Percentiles rank a stretch among this genome's conserved stretches.
Conservation (phyloP, 805 yeast species). For the Zygotorulaspora sp. region DNA sequence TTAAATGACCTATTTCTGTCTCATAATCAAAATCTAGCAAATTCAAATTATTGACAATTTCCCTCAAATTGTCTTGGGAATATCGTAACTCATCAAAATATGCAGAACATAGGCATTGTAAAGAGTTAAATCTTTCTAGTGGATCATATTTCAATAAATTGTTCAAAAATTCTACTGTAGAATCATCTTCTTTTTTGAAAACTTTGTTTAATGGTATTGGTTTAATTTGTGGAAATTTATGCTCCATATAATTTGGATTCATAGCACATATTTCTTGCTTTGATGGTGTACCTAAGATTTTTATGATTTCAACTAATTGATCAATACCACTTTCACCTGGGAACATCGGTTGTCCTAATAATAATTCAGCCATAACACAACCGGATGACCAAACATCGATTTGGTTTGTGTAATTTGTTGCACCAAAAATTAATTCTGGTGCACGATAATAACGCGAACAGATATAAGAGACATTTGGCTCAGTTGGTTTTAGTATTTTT, state of each 20-base stretch:
- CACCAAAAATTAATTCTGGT: conserved; percentile 96
- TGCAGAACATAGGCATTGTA: conserved; percentile 32
- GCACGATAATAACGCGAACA: conserved; percentile 97
- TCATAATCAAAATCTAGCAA: conserved; percentile 29
- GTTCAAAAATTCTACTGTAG: conserved; percentile 51
- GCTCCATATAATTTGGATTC: conserved; percentile 98
- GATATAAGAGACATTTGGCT: conserved; percentile 93
- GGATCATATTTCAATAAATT: conserved; percentile 67
- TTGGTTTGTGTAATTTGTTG: conserved; percentile 92
- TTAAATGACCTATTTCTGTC: conserved; percentile 29
- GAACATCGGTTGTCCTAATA: conserved; percentile 92
- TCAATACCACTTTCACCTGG: conserved; percentile 98
- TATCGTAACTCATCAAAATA: conserved; percentile 33
- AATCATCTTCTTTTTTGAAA: conserved; percentile 48
- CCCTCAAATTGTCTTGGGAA: conserved; percentile 17
- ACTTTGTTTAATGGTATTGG: conserved; percentile 69
- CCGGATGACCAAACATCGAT: conserved; percentile 98
- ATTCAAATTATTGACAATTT: conserved; percentile 21
- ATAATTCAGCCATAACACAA: conserved; percentile 95
- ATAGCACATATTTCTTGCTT: conserved; percentile 86
- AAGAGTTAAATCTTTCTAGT: conserved; percentile 53
- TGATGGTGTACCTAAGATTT: conserved; percentile 92
- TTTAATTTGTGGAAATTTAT: conserved; percentile 84
- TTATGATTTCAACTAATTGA: conserved; percentile 93
- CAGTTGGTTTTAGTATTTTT: conserved; percentile 79